A percentile compares a stretch with the other conserved stretches of the same genome.
phyloP scores from a whole-genome alignment of 768 basidiomycete genomes.

The Boletus subparvulus region DNA sequence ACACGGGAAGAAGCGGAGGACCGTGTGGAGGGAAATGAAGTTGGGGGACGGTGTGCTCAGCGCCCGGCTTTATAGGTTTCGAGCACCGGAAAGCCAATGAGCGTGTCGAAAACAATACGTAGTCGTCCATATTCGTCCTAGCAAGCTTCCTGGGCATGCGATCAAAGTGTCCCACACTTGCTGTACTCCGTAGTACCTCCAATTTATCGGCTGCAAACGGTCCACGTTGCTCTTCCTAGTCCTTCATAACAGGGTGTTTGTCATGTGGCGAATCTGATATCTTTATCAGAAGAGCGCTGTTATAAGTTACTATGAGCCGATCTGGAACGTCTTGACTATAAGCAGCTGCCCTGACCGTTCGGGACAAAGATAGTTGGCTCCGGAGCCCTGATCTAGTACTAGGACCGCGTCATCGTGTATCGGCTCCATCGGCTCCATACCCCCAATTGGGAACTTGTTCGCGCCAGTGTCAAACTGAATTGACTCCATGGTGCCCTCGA shows the following conservation, averaged over 20 bases:
- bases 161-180: slow-evolving; percentile 31
- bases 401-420: slow-evolving; percentile 18
- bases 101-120: slow-evolving; percentile 30
- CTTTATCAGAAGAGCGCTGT: slow-evolving; percentile 29
- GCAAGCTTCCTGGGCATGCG: slow-evolving; percentile 20
- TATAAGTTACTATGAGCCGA: slow-evolving; percentile 10
- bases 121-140: slow-evolving; percentile 28
- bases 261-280: slow-evolving; percentile 30
- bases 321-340: slow-evolving; percentile 23
- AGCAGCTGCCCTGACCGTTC: slow-evolving; percentile 22
- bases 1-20: neutral
- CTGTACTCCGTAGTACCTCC: slow-evolving; percentile 26
- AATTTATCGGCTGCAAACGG: slow-evolving; percentile 11
- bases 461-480: slow-evolving; percentile 4
- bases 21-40: slow-evolving; percentile 9
- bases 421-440: slow-evolving; percentile 21
- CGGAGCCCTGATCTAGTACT: slow-evolving; percentile 21
- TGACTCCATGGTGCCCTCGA: slow-evolving; percentile 1
- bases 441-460: slow-evolving; percentile 11
- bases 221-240: slow-evolving; percentile 22
- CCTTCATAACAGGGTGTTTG: slow-evolving; percentile 21
- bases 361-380: slow-evolving; percentile 27
- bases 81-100: slow-evolving; percentile 23
- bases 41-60: slow-evolving; percentile 10
- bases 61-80: slow-evolving; percentile 31